Percentiles rank a stretch among this genome's conserved stretches.
Evolutionary conservation across 2,329 filamentous ascomycete genomes (phyloP).

Genomic region (Penicillium janthinellum): DNA sequence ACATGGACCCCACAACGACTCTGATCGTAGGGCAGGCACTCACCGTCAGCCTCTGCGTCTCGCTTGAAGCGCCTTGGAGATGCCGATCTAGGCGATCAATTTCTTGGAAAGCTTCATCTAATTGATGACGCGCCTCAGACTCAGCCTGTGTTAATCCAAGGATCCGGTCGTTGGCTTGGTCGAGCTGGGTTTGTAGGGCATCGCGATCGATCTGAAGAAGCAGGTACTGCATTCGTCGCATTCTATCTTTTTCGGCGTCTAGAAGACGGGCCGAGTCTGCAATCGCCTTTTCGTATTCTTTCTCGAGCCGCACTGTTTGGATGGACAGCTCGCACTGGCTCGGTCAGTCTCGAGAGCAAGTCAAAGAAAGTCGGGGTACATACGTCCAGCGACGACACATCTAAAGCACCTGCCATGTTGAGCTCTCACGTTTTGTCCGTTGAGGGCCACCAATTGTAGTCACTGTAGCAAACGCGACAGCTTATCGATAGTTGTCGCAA

Average conservation of each 20-base stretch:
- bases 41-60: constrained; percentile 61
- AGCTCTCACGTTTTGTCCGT: neutral
- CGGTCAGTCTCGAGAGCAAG: constrained; percentile 6
- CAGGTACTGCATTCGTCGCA: constrained; percentile 68
- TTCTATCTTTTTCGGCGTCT: constrained; percentile 74
- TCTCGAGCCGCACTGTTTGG: constrained; percentile 61
- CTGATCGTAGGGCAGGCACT: constrained; percentile 1
- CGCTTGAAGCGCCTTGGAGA: constrained; percentile 53
- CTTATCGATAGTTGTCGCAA: neutral
- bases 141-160: constrained; percentile 52
- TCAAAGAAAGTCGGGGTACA: constrained; percentile 7
- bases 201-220: constrained; percentile 76
- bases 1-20: neutral
- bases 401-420: constrained; percentile 16
- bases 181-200: constrained; percentile 65
- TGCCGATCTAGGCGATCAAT: constrained; percentile 31
- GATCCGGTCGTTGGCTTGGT: constrained; percentile 58
- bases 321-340: constrained; percentile 50
- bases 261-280: constrained; percentile 68
- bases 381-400: constrained; percentile 30
- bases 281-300: constrained; percentile 67
- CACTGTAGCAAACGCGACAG: neutral
- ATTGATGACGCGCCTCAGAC: constrained; percentile 47
- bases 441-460: too few species aligned
- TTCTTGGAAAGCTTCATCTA: constrained; percentile 54